Evolutionary conservation across 2,329 filamentous ascomycete species (phyloP), one percentile per base, ranked within the genome.

Genomic region (Cryphonectria japonica): DNA sequence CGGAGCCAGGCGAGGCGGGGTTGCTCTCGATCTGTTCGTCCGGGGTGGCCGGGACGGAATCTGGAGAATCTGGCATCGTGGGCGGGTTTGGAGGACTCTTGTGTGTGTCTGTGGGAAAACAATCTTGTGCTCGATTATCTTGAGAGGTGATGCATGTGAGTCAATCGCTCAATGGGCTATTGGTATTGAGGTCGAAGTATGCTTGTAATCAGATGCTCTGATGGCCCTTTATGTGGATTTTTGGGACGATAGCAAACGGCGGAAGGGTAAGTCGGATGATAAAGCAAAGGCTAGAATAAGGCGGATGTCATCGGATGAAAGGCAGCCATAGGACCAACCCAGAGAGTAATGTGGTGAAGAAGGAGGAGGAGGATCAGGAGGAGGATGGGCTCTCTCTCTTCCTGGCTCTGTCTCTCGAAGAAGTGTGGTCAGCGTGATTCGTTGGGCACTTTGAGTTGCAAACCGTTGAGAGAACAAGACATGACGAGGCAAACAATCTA

Each of bases 1-100:
- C 70, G 26, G 83, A 85, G 62, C 79, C 81, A 32, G 85, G 83
- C 0, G 84, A 84, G 37, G 76, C 78, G 41, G 84, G 84, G 39
- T 79, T 81, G 68, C 80, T 77, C 68, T 81, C 79, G 67, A 77
- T 70, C 69, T 79, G 76, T 71, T 86, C 85, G 74, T 86, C 85
- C 75, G 85, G 84, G 71, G 83, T 85, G 69, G 77, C 82, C 75
- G 85, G 82, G 50, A 82, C 75, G 34, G 70, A 72, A 72, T 81
- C 81, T 66, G 70, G 70, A 59, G 74, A 68, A 52, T 76, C 72
- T 13, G 78, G 67, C 78, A 80, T 80, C 26, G 66, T 70, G 74
- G 62, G 43, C 4, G 60, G 19, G 57, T 9, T 39, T 32, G 26
- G 13, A 59, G 54, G 19, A 16, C 32, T 26, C 3, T 26, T 4